Evolutionary conservation across 306 rosid species (phyloP).

Genomic region (Mucuna pruriens): DNA sequence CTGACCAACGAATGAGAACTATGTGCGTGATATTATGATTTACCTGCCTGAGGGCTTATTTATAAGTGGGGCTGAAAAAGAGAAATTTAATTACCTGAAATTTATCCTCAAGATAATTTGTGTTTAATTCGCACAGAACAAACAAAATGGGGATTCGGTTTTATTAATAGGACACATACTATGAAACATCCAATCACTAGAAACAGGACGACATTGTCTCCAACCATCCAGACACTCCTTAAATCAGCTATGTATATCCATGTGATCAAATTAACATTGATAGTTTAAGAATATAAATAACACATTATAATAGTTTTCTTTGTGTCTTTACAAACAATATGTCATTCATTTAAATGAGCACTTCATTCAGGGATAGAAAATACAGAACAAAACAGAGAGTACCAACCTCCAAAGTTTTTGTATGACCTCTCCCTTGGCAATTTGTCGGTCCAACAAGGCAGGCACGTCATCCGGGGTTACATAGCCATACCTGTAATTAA

Average conservation of each 20-base stretch:
- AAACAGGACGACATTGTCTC: not conserved
- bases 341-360: conserved; percentile 10
- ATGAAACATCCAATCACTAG: not conserved
- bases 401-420: conserved; percentile 86
- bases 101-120: conserved; percentile 44
- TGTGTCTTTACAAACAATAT: not conserved
- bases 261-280: conserved; percentile 3
- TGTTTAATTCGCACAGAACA: conserved; percentile 2
- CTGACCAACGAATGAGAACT: not conserved
- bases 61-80: not conserved
- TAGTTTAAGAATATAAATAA: not conserved
- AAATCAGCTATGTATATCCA: not conserved
- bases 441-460: conserved; percentile 81
- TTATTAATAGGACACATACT: not conserved
- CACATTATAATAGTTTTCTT: not conserved
- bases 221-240: not conserved
- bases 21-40: not conserved
- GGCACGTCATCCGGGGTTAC: conserved; percentile 90
- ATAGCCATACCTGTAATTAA: conserved; percentile 83
- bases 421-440: conserved; percentile 80
- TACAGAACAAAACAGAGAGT: conserved; percentile 13
- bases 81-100: not conserved
- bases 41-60: not conserved
- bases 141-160: not conserved
- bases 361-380: not conserved